phyloP scores from a whole-genome alignment of 768 basidiomycete species.

The Rhizopogon vinicolor region DNA sequence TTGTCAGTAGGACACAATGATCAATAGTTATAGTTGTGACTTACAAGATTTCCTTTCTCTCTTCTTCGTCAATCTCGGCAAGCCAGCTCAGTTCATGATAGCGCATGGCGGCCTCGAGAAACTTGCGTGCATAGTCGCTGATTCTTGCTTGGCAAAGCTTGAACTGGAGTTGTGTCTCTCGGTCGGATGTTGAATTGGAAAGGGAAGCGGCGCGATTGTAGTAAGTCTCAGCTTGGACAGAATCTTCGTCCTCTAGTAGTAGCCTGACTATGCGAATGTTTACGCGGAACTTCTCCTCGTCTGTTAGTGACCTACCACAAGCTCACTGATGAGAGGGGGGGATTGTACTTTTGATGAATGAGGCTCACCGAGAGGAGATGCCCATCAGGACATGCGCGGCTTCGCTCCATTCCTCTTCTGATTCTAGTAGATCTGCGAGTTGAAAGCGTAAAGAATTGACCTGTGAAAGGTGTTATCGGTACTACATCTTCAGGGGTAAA shows the following conservation, averaged over 20 bases:
- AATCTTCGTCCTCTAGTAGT: constrained; percentile 93
- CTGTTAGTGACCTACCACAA: constrained; percentile 51
- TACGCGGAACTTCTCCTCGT: constrained; percentile 83
- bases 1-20: constrained; percentile 7
- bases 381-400: constrained; percentile 91
- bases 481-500: constrained; percentile 2
- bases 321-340: constrained; percentile 1
- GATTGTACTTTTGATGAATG: constrained; percentile 40
- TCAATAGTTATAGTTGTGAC: constrained; percentile 22
- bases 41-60: constrained; percentile 87
- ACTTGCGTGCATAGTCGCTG: constrained; percentile 87
- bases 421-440: constrained; percentile 85
- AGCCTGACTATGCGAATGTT: constrained; percentile 95
- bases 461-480: constrained; percentile 34
- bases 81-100: constrained; percentile 96
- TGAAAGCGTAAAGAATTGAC: constrained; percentile 80
- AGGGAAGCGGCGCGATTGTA: constrained; percentile 94
- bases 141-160: constrained; percentile 94
- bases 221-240: constrained; percentile 96
- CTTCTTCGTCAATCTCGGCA: constrained; percentile 89
- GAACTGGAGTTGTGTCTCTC: constrained; percentile 76
- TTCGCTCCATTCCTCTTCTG: constrained; percentile 90
- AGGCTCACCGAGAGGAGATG: constrained; percentile 77
- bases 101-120: constrained; percentile 88
- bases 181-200: constrained; percentile 74